phyloP scores from a whole-genome alignment of 805 yeast species.

The Starmerella roubikii region DNA sequence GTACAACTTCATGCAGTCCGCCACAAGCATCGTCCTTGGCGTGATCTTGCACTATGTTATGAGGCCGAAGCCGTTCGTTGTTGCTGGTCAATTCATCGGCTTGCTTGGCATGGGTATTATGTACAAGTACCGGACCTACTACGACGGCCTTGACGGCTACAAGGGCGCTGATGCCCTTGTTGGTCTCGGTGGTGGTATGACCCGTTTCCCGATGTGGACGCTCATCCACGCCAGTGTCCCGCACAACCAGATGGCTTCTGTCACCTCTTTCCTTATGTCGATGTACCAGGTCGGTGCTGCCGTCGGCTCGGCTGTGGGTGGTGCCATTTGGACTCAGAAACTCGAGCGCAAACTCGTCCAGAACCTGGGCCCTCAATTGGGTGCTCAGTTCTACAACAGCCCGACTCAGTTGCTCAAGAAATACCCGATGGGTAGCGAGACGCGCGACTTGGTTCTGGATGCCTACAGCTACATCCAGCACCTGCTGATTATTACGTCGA shows the following conservation, averaged over 20 bases:
- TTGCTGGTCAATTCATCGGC: conserved; percentile 48
- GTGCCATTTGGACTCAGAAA: conserved; percentile 57
- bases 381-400: conserved; percentile 36
- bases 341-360: conserved; percentile 35
- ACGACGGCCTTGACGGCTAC: conserved; percentile 36
- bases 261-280: conserved; percentile 44
- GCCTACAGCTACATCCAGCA: conserved; percentile 50
- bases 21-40: conserved; percentile 48
- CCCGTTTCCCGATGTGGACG: conserved; percentile 52
- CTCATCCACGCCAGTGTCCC: conserved; percentile 44
- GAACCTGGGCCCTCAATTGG: conserved; percentile 29
- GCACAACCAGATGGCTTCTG: conserved; percentile 54
- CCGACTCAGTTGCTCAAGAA: conserved; percentile 38
- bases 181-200: conserved; percentile 65
- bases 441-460: conserved; percentile 41
- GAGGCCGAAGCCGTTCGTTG: conserved; percentile 44
- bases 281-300: conserved; percentile 52
- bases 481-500: conserved; percentile 41
- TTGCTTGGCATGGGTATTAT: conserved; percentile 48
- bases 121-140: conserved; percentile 42
- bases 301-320: conserved; percentile 49
- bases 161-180: conserved; percentile 51
- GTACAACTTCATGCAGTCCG: conserved; percentile 51
- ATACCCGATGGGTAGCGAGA: conserved; percentile 49
- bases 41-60: conserved; percentile 36